A percentile compares a stretch with the other conserved stretches of the same genome.
Evolutionary conservation across 1,139 yeast genomes (phyloP).

Genomic region (Lodderomyces metapsilosis): DNA sequence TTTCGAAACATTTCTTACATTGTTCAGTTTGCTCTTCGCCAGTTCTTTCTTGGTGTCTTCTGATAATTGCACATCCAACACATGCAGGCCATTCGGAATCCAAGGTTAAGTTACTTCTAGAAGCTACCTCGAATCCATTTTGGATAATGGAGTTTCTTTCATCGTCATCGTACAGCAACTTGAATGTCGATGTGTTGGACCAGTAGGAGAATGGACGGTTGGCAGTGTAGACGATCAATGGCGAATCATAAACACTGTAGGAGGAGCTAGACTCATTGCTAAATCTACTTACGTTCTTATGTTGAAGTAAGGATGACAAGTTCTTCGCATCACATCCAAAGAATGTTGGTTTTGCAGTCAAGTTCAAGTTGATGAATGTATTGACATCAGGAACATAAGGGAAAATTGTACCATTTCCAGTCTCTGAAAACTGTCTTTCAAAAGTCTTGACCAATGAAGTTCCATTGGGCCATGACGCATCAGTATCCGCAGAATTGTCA

Average conservation of each 20-base stretch:
- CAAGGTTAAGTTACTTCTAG: slow-evolving; percentile 70
- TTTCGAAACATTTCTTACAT: slow-evolving; percentile 68
- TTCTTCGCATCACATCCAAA: slow-evolving; percentile 82
- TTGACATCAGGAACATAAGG: slow-evolving; percentile 82
- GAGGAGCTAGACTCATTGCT: slow-evolving; percentile 19
- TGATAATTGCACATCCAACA: slow-evolving; percentile 84
- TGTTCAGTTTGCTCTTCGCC: slow-evolving; percentile 64
- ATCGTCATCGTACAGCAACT: slow-evolving; percentile 57
- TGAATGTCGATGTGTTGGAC: slow-evolving; percentile 72
- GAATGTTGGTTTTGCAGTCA: slow-evolving; percentile 70
- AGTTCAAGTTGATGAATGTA: slow-evolving; percentile 60
- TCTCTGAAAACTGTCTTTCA: slow-evolving; percentile 63
- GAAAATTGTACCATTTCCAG: slow-evolving; percentile 66
- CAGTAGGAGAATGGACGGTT: slow-evolving; percentile 67
- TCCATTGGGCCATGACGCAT: slow-evolving; percentile 45
- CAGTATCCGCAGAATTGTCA: slow-evolving; percentile 50
- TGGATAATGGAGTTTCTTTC: slow-evolving; percentile 62
- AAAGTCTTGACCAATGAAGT: slow-evolving; percentile 47
- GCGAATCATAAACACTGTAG: slow-evolving; percentile 56
- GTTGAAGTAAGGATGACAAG: slow-evolving; percentile 46
- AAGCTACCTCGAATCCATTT: slow-evolving; percentile 79
- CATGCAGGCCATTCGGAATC: slow-evolving; percentile 77
- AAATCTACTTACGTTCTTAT: slow-evolving; percentile 21
- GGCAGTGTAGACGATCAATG: slow-evolving; percentile 76
- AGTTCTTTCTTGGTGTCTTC: slow-evolving; percentile 76